Conservation (phyloP, 2,329 filamentous ascomycete genomes). For the Metarhizium album region DNA sequence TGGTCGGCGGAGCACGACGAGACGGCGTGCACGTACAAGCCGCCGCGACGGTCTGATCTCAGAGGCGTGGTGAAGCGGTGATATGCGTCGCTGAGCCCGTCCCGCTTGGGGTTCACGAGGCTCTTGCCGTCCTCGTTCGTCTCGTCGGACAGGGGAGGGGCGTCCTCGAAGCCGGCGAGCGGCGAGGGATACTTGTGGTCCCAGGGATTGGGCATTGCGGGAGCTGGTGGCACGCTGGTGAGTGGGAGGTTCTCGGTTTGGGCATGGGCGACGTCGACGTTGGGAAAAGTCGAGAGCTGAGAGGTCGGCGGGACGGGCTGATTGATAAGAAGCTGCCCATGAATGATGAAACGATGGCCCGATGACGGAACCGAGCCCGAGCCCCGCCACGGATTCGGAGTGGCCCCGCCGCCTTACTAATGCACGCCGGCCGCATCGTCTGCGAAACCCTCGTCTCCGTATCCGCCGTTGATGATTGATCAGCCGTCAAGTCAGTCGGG, state of each 20-base stretch:
- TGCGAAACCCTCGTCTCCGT: conserved; percentile 41
- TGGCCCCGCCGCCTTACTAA: no score
- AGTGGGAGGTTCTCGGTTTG: background rate
- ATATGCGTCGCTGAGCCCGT: conserved; percentile 56
- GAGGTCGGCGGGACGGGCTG: background rate
- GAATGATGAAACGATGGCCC: no score
- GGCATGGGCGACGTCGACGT: no score
- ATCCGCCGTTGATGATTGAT: no score
- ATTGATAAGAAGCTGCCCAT: no score
- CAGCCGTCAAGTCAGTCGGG: no score
- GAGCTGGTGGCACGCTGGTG: no score
- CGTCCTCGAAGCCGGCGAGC: conserved; percentile 44
- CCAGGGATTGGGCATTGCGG: conserved; percentile 12
- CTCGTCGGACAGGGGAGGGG: conserved; percentile 46
- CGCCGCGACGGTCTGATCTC: conserved; percentile 53
- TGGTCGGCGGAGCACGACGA: background rate
- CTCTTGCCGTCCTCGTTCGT: conserved; percentile 66
- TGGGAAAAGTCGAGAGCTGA: no score
- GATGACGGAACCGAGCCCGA: no score
- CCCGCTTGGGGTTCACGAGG: conserved; percentile 53
- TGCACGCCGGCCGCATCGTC: conserved; percentile 52
- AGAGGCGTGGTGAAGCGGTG: conserved; percentile 58
- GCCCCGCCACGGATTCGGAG: no score
- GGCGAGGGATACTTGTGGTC: conserved; percentile 31
- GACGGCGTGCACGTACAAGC: conserved; percentile 46